Conservation (phyloP, 2,329 filamentous ascomycete species). For the Teratosphaeria pseudoeucalypti region DNA sequence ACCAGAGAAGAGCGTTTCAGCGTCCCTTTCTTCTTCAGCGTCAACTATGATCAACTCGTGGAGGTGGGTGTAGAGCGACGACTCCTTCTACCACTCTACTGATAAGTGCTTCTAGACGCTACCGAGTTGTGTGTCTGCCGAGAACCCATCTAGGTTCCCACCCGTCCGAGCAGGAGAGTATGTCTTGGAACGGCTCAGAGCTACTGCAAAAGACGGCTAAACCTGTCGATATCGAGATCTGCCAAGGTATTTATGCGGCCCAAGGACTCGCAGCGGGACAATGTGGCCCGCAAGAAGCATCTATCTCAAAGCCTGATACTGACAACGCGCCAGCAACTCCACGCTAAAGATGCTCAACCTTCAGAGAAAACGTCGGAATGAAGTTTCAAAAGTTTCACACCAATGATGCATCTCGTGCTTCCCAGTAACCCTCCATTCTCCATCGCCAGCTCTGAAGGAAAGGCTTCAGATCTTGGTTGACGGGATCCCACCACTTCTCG, state of each 20-base stretch:
- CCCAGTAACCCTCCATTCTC: constrained; percentile 29
- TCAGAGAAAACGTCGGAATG: background rate
- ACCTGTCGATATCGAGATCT: background rate
- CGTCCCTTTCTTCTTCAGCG: constrained; percentile 40
- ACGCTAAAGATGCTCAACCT: background rate
- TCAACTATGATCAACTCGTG: constrained; percentile 31
- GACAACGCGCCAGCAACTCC: background rate
- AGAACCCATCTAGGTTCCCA: constrained; percentile 24
- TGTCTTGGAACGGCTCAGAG: constrained; percentile 25
- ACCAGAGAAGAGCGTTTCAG: constrained; percentile 30
- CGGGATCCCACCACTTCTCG: constrained; percentile 29
- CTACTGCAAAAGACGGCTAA: constrained; percentile 2
- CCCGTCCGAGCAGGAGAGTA: constrained; percentile 31
- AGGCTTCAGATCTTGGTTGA: constrained; percentile 19
- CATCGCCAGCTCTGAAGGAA: constrained; percentile 25
- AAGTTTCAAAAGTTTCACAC: background rate
- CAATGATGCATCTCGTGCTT: constrained; percentile 18
- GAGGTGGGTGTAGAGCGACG: constrained; percentile 14
- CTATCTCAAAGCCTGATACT: background rate
- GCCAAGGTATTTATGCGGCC: background rate
- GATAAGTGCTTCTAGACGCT: constrained; percentile 17
- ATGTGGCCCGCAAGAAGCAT: background rate
- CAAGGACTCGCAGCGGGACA: background rate
- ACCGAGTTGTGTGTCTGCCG: constrained; percentile 26
- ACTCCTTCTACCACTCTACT: background rate